phyloP scores from a whole-genome alignment of 441 rosid species.

The Hypseocharis bilobata region DNA sequence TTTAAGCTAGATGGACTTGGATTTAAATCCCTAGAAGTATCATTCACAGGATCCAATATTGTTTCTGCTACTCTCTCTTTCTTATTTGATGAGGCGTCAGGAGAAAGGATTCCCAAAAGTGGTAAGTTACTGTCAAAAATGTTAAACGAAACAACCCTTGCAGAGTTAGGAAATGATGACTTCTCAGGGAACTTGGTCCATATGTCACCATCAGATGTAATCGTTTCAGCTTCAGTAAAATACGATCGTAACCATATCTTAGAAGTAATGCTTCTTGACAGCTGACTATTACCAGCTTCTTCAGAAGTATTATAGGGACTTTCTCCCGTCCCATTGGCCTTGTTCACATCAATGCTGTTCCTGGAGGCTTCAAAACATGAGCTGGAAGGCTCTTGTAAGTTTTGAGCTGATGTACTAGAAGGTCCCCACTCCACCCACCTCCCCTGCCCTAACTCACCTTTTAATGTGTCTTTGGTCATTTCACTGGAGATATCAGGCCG shows the following conservation, averaged over 20 bases:
- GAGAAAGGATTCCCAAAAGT: slow-evolving; percentile 30
- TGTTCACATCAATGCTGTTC: slow-evolving; percentile 21
- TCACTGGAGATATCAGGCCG: slow-evolving; percentile 31
- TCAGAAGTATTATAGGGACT: slow-evolving; percentile 9
- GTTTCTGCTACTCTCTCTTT: slow-evolving; percentile 25
- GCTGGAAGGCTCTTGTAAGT: slow-evolving; percentile 22
- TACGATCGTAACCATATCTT: slow-evolving; percentile 77
- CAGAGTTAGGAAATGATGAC: slow-evolving; percentile 61
- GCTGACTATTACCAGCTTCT: slow-evolving; percentile 27
- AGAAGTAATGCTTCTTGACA: slow-evolving; percentile 33
- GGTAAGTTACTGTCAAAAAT: slow-evolving; percentile 44
- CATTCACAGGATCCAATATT: slow-evolving; percentile 25
- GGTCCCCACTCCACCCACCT: slow-evolving; percentile 96
- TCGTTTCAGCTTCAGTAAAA: slow-evolving; percentile 48
- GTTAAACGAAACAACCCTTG: slow-evolving; percentile 74
- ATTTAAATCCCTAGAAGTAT: slow-evolving; percentile 25
- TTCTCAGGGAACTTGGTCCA: slow-evolving; percentile 69
- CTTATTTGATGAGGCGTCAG: slow-evolving; percentile 24
- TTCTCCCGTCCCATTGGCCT: slow-evolving; percentile 26
- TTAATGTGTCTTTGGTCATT: slow-evolving; percentile 21
- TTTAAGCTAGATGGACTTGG: slow-evolving; percentile 25
- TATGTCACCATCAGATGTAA: slow-evolving; percentile 45
- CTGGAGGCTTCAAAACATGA: slow-evolving; percentile 28
- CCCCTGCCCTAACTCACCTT: slow-evolving; percentile 48
- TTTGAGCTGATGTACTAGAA: slow-evolving; percentile 23